phyloP scores from a whole-genome alignment of 805 yeast species.

The Ogataea trehaloabstinens region DNA sequence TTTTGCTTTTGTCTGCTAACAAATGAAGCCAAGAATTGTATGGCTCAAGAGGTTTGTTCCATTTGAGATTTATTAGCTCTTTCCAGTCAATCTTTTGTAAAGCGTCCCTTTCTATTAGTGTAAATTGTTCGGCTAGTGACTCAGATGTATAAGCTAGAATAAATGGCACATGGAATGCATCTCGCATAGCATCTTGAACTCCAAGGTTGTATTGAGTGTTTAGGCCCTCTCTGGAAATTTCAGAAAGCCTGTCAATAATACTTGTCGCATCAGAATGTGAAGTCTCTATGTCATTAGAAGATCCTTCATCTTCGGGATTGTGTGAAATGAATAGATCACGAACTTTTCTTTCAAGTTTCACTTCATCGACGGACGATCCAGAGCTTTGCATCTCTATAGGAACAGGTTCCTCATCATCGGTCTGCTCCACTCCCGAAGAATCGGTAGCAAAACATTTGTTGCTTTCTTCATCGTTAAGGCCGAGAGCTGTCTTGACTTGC shows the following conservation, averaged over 20 bases:
- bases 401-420: not conserved
- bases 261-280: slow-evolving; percentile 27
- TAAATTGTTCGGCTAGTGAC: slow-evolving; percentile 74
- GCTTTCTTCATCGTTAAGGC: slow-evolving; percentile 25
- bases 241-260: slow-evolving; percentile 25
- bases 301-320: slow-evolving; percentile 12
- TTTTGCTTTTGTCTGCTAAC: slow-evolving; percentile 46
- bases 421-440: not conserved
- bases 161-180: slow-evolving; percentile 73
- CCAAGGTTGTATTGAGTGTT: slow-evolving; percentile 13
- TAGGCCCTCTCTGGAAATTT: slow-evolving; percentile 27
- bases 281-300: not conserved
- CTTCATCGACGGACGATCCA: slow-evolving; percentile 26
- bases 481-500: slow-evolving; percentile 26
- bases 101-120: slow-evolving; percentile 82
- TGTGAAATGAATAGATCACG: slow-evolving; percentile 32
- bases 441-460: not conserved
- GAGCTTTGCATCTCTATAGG: slow-evolving; percentile 1
- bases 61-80: slow-evolving; percentile 72
- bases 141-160: slow-evolving; percentile 68
- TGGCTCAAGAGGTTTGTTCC: slow-evolving; percentile 66
- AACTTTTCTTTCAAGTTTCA: slow-evolving; percentile 31
- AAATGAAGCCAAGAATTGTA: slow-evolving; percentile 83
- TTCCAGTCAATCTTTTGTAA: slow-evolving; percentile 88
- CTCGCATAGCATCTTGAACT: slow-evolving; percentile 42